Conservation (phyloP, 768 basidiomycete genomes). For the Macrolepiota dolichaula region DNA sequence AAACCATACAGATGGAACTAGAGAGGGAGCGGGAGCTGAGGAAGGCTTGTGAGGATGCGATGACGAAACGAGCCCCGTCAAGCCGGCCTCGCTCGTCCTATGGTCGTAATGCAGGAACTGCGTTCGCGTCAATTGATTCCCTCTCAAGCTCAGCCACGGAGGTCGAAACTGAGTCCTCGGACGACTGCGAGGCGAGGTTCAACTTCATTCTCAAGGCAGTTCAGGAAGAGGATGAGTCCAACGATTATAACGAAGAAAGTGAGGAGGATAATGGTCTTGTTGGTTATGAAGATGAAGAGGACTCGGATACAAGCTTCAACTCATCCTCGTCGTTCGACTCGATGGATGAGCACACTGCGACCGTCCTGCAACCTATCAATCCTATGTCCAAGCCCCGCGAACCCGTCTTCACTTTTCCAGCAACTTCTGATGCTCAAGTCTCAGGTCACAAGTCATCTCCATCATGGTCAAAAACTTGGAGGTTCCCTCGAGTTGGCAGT, state of each 20-base stretch:
- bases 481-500: slow-evolving; percentile 42
- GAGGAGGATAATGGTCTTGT: slow-evolving; percentile 58
- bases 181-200: slow-evolving; percentile 37
- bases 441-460: slow-evolving; percentile 28
- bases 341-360: slow-evolving; percentile 34
- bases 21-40: slow-evolving; percentile 22
- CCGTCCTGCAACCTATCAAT: neutral
- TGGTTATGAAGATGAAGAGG: slow-evolving; percentile 71
- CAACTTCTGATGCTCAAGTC: slow-evolving; percentile 16
- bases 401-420: neutral
- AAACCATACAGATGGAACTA: slow-evolving; percentile 28
- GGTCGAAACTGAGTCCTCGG: slow-evolving; percentile 53
- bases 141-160: slow-evolving; percentile 58
- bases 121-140: slow-evolving; percentile 62
- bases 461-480: slow-evolving; percentile 69
- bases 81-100: slow-evolving; percentile 10
- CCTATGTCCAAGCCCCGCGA: slow-evolving; percentile 22
- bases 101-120: slow-evolving; percentile 42
- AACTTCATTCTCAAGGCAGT: slow-evolving; percentile 54
- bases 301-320: slow-evolving; percentile 46
- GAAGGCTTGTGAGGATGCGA: slow-evolving; percentile 25
- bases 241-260: slow-evolving; percentile 29
- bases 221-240: slow-evolving; percentile 49
- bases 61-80: slow-evolving; percentile 31
- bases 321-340: slow-evolving; percentile 56